These are phyloP conservation scores for Leptographium radiaticola DNA, from an alignment of 2,329 filamentous ascomycete genomes.

Conservation along the genomic window DNA sequence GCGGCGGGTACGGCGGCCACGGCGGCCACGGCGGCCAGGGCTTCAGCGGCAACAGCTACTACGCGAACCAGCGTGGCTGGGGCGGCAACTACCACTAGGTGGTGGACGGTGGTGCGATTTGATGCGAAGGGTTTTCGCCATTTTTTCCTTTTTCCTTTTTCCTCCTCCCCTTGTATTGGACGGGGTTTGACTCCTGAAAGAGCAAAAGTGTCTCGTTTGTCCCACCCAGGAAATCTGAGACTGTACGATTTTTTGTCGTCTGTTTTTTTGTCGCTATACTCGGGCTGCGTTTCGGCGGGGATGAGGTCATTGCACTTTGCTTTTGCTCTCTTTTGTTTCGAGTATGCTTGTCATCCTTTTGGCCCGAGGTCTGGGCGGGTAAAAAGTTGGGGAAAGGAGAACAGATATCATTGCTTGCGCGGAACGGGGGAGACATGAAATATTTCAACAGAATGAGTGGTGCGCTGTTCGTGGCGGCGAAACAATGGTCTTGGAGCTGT, in stretches of 20 bases:
- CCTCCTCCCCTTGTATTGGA: background rate
- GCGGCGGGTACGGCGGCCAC: slow-evolving; percentile 32
- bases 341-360: background rate
- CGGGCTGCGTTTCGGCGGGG: background rate
- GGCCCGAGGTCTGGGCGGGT: background rate
- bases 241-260: slow-evolving; percentile 2
- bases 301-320: background rate
- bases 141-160: background rate
- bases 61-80: slow-evolving; percentile 40
- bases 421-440: background rate
- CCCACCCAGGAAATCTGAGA: background rate
- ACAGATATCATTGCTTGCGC: background rate
- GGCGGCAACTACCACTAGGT: slow-evolving; percentile 40
- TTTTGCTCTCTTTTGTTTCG: background rate
- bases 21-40: slow-evolving; percentile 33
- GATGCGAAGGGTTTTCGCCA: background rate
- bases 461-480: too few relatives aligned
- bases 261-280: slow-evolving; percentile 2
- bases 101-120: background rate
- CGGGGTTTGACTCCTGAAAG: background rate
- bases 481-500: too few relatives aligned
- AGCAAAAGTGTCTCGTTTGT: background rate
- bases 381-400: background rate
- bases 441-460: too few relatives aligned
- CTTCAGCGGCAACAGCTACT: slow-evolving; percentile 34